Evolutionary conservation across 768 basidiomycete genomes (phyloP).

Genomic region (Daedalea quercina): DNA sequence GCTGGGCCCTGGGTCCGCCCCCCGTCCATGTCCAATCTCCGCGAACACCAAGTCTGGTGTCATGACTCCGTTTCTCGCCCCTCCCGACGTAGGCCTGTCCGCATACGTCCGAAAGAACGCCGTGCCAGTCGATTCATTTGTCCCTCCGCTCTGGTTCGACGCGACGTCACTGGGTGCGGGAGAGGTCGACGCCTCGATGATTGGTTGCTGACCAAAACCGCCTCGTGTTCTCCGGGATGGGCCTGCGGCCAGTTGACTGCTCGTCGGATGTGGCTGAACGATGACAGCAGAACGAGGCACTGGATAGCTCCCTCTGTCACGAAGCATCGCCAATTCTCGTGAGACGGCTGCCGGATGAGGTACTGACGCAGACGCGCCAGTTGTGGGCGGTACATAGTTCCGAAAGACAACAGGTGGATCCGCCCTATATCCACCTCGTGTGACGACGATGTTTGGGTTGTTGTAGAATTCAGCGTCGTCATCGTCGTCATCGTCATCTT

Average conservation of each 20-base stretch:
- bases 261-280: slow-evolving; percentile 13
- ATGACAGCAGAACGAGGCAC: slow-evolving; percentile 12
- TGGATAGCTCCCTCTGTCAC: slow-evolving; percentile 14
- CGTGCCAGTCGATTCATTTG: slow-evolving; percentile 48
- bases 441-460: slow-evolving; percentile 4
- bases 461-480: not conserved
- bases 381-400: not conserved
- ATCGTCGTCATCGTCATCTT: slow-evolving; percentile 23
- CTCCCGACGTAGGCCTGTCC: slow-evolving; percentile 30
- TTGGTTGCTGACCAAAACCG: slow-evolving; percentile 43
- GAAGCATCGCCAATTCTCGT: slow-evolving; percentile 16
- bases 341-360: not conserved
- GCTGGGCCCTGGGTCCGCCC: slow-evolving; percentile 26
- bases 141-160: slow-evolving; percentile 46
- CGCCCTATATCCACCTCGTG: not conserved
- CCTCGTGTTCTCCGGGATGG: slow-evolving; percentile 50
- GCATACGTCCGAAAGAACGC: slow-evolving; percentile 59
- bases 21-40: slow-evolving; percentile 72
- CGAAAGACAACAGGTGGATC: not conserved
- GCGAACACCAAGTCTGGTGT: slow-evolving; percentile 73
- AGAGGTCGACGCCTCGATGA: slow-evolving; percentile 55
- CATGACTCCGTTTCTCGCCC: slow-evolving; percentile 40
- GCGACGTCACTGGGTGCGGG: slow-evolving; percentile 57
- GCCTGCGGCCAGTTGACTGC: slow-evolving; percentile 28
- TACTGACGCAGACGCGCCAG: not conserved